Base-by-base conservation (phyloP, 805 yeast species). In the Candida maris region DNA sequence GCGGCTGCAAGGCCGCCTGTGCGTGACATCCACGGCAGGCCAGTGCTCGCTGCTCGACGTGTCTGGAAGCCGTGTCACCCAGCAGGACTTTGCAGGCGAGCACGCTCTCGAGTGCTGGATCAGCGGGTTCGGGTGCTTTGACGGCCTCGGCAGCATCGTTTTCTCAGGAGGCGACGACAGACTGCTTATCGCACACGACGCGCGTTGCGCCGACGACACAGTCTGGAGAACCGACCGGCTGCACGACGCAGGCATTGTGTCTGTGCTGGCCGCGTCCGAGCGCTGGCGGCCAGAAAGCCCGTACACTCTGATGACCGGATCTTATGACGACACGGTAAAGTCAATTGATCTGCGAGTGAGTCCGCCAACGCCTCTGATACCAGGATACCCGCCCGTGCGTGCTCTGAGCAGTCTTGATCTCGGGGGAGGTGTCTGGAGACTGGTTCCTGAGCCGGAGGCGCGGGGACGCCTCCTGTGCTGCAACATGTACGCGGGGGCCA, bases 341-440 rank as follows among this genome's bases (percentile, higher is more conserved):
- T 60, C 74, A 1, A 63, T 86, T 24, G 97, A 89, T 59, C 53
- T 86, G 29, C 61, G 96, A 40, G 70, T 76, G 42, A 49, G 68
- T 12, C 71, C 70, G 51, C 61, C 56, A 34, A 32, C 42, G 53
- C 47, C 64, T 48, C 46, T 66, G 67, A 49, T 56, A 57, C 63
- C 58, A 17, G 81, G 83, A 1, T 51, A 66, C n/a, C 62, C 73
- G 1, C 91, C 91, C 0, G 30, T 38, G 22, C 61, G 58, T 20
- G 65, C 68, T 0, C 53, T 56, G 5, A 58, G 66, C 10, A 63
- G 65, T 28, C 57, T 66, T 19, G 72, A 80, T 31, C 64, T 93
- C 3, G 89, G 87, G 1, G 97, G 98, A 5, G 98, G 98, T 2
- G 97, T 91, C 3, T 91, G 98, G 98, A 67, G 96, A 49, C 68